Conservation (phyloP, 2,329 filamentous ascomycete species). For the Cladosporium colombiae region DNA sequence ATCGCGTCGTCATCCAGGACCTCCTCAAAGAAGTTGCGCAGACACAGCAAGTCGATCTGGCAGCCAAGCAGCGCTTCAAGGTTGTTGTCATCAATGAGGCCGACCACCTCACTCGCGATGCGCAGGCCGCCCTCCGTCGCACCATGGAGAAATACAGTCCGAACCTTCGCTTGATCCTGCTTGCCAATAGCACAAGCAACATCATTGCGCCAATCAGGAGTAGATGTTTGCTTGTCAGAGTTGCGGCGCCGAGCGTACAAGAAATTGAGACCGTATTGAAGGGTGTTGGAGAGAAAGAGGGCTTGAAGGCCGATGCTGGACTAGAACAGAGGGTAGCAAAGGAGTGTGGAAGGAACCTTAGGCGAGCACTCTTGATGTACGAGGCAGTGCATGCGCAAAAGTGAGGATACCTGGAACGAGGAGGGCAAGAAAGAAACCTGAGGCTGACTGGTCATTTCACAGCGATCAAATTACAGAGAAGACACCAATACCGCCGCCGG, state of each 20-base stretch:
- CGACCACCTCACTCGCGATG: constrained; percentile 89
- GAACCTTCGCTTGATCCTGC: constrained; percentile 84
- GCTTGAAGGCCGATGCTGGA: constrained; percentile 73
- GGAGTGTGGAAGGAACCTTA: constrained; percentile 87
- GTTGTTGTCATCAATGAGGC: constrained; percentile 99
- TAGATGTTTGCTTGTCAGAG: constrained; percentile 85
- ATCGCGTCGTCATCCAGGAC: constrained; percentile 93
- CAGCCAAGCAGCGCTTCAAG: constrained; percentile 91
- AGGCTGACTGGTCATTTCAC: constrained; percentile 35
- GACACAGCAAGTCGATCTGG: constrained; percentile 95
- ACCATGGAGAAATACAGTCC: constrained; percentile 99
- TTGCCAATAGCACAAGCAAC: constrained; percentile 95
- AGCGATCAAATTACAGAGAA: constrained; percentile 88
- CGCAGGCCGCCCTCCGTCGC: constrained; percentile 87
- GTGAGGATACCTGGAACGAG: constrained; percentile 55
- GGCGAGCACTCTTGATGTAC: constrained; percentile 91
- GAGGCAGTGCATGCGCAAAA: constrained; percentile 97
- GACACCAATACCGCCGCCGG: constrained; percentile 88
- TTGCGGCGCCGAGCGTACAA: constrained; percentile 81
- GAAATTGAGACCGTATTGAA: constrained; percentile 80
- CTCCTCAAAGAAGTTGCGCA: constrained; percentile 96
- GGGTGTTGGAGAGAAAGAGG: constrained; percentile 73
- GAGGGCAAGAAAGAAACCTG: background rate
- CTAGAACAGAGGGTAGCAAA: constrained; percentile 83
- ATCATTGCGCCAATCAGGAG: constrained; percentile 98